Percentiles rank a stretch among this genome's conserved stretches.
These are phyloP conservation scores for Rachicladosporium sp. DNA, from an alignment of 2,329 filamentous ascomycete species.

Conservation along the genomic window DNA sequence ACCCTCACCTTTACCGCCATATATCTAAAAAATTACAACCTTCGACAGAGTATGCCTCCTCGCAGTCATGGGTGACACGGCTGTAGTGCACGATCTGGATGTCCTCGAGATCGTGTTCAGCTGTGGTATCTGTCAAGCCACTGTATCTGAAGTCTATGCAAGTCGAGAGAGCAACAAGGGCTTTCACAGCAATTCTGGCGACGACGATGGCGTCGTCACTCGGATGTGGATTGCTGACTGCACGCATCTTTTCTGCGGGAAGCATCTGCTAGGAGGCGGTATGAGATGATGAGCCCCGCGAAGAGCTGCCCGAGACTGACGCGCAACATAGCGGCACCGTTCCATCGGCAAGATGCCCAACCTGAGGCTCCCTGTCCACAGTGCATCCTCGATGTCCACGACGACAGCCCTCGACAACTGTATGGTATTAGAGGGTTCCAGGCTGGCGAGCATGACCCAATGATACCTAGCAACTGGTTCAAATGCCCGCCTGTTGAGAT, in stretches of 20 bases:
- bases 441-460: conserved; percentile 29
- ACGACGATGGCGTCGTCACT: conserved; percentile 28
- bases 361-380: conserved; percentile 35
- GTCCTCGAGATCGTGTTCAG: conserved; percentile 34
- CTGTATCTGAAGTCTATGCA: conserved; percentile 33
- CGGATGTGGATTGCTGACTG: conserved; percentile 37
- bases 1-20: no score
- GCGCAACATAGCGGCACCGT: conserved; percentile 28
- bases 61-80: no score
- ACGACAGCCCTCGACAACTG: conserved; percentile 25
- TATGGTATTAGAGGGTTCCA: conserved; percentile 34
- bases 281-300: conserved; percentile 1
- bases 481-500: conserved; percentile 32
- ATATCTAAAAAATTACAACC: no score
- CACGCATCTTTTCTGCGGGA: conserved; percentile 36
- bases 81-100: conserved; percentile 4
- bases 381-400: conserved; percentile 24
- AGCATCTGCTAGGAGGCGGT: conserved; percentile 39
- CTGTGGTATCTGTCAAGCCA: conserved; percentile 36
- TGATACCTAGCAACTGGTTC: conserved; percentile 33
- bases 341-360: conserved; percentile 28
- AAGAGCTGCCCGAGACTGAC: neutral
- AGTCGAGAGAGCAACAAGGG: conserved; percentile 25
- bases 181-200: conserved; percentile 16
- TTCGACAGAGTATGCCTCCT: no score